Conservation (phyloP, 2,329 filamentous ascomycete genomes). For the Clarireedia sp. region DNA sequence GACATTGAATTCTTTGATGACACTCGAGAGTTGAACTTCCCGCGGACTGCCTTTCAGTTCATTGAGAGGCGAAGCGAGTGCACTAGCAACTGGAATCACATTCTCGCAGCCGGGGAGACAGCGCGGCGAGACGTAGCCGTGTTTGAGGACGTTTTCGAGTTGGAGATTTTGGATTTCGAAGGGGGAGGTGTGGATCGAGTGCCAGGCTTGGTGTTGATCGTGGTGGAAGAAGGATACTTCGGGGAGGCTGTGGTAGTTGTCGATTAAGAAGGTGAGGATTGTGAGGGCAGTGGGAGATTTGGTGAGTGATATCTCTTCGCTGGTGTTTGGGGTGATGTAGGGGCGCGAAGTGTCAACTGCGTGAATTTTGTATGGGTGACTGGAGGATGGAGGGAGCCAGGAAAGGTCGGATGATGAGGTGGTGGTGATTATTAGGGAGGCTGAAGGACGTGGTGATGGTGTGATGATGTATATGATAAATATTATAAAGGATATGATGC, state of each 20-base stretch:
- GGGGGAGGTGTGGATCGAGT: constrained; percentile 31
- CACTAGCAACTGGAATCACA: constrained; percentile 37
- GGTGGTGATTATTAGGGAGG: constrained; percentile 42
- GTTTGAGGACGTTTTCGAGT: constrained; percentile 33
- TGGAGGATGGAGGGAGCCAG: constrained; percentile 13
- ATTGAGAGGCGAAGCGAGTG: constrained; percentile 44
- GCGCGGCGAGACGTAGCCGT: constrained; percentile 48
- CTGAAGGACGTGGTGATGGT: constrained; percentile 2
- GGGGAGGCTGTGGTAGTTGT: constrained; percentile 51
- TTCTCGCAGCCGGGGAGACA: constrained; percentile 41
- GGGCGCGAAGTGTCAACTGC: constrained; percentile 8
- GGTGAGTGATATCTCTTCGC: constrained; percentile 35
- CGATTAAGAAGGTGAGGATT: constrained; percentile 43
- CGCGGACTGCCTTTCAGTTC: constrained; percentile 34
- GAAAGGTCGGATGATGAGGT: constrained; percentile 32
- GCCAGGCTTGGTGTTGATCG: constrained; percentile 41
- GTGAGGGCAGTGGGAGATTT: constrained; percentile 46
- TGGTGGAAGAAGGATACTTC: constrained; percentile 56
- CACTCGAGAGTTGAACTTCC: constrained; percentile 36
- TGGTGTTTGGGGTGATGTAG: constrained; percentile 35
- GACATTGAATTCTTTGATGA: constrained; percentile 35
- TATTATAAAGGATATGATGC: constrained; percentile 3
- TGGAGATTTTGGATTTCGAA: constrained; percentile 30
- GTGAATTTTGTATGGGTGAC: constrained; percentile 19
- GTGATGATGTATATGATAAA: neutral